A percentile compares a stretch with the other conserved stretches of the same genome.
Evolutionary conservation across 1,284 basidiomycete species (phyloP).

Genomic region (Ganoderma resinaceum): DNA sequence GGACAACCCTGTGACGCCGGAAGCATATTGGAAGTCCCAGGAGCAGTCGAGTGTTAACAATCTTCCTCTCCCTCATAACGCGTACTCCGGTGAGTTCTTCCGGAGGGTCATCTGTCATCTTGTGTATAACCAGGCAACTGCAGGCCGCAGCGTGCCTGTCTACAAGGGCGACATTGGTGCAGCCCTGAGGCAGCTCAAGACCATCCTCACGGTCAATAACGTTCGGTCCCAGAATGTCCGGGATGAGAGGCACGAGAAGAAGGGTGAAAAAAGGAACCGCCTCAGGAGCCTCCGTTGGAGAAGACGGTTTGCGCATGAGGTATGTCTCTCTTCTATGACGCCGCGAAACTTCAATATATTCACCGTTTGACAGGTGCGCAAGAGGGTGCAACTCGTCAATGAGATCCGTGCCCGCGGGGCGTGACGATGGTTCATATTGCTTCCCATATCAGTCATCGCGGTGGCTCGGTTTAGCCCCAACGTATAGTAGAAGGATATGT

Average conservation of each 20-base stretch:
- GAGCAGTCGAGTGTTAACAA: conserved; percentile 22
- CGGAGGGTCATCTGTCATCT: conserved; percentile 2
- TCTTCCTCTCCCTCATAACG: conserved; percentile 29
- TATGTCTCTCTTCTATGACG: conserved; percentile 41
- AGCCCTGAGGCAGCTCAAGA: conserved; percentile 57
- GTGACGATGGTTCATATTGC: conserved; percentile 32
- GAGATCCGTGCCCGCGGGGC: conserved; percentile 57
- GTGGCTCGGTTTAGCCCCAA: conserved; percentile 15
- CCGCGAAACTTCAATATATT: conserved; percentile 7
- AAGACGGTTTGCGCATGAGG: conserved; percentile 72
- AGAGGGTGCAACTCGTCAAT: conserved; percentile 57
- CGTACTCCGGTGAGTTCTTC: conserved; percentile 35
- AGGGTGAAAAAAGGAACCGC: conserved; percentile 69
- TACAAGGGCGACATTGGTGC: conserved; percentile 44
- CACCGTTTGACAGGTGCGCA: conserved; percentile 59
- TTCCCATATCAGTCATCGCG: conserved; percentile 23
- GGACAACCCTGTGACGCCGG: conserved; percentile 10
- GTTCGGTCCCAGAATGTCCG: conserved; percentile 58
- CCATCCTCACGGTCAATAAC: conserved; percentile 61
- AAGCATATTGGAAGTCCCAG: conserved; percentile 29
- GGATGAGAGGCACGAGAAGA: conserved; percentile 55
- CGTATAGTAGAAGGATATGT: conserved; percentile 26
- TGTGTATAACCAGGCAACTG: conserved; percentile 20
- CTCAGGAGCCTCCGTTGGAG: conserved; percentile 72
- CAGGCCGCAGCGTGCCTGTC: conserved; percentile 61